A percentile compares a stretch with the other conserved stretches of the same genome.
These are phyloP conservation scores for Rhypophila decipiens DNA, from an alignment of 495 filamentous ascomycete genomes.

Conservation along the genomic window DNA sequence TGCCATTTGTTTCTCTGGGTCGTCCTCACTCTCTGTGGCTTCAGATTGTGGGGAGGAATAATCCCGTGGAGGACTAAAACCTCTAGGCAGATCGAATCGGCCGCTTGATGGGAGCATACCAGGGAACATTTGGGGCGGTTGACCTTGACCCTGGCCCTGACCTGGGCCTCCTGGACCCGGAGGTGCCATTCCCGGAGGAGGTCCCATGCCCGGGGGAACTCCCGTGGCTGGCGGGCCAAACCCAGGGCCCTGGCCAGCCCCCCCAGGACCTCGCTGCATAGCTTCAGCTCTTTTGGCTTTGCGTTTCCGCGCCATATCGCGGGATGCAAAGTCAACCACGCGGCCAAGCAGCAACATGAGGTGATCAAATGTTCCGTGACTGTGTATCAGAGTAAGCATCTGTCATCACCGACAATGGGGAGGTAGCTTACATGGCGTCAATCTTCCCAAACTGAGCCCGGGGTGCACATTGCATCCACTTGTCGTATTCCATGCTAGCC, in stretches of 20 bases:
- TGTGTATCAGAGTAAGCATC: constrained; percentile 8
- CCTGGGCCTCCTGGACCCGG: constrained; percentile 18
- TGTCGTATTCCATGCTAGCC: constrained; percentile 67
- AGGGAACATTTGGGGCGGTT: constrained; percentile 40
- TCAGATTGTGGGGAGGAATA: constrained; percentile 29
- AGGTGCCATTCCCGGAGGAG: constrained; percentile 11
- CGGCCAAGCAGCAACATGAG: constrained; percentile 76
- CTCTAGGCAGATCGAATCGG: constrained; percentile 46
- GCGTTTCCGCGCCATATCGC: constrained; percentile 73
- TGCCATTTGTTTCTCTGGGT: constrained; percentile 55
- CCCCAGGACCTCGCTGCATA: constrained; percentile 5
- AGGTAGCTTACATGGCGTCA: constrained; percentile 56
- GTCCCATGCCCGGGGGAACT: neutral
- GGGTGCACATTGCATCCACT: constrained; percentile 80
- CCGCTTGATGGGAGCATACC: constrained; percentile 59
- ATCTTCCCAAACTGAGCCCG: constrained; percentile 70
- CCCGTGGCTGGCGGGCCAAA: neutral
- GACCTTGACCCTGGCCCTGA: constrained; percentile 18
- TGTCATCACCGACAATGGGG: neutral
- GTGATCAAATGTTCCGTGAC: constrained; percentile 81
- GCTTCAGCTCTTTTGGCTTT: constrained; percentile 42
- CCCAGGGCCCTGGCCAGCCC: neutral
- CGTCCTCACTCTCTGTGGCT: constrained; percentile 26
- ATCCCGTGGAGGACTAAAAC: constrained; percentile 45
- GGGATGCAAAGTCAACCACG: constrained; percentile 71